phyloP scores from a whole-genome alignment of 257 asterid species.

The Catharanthus roseus region DNA sequence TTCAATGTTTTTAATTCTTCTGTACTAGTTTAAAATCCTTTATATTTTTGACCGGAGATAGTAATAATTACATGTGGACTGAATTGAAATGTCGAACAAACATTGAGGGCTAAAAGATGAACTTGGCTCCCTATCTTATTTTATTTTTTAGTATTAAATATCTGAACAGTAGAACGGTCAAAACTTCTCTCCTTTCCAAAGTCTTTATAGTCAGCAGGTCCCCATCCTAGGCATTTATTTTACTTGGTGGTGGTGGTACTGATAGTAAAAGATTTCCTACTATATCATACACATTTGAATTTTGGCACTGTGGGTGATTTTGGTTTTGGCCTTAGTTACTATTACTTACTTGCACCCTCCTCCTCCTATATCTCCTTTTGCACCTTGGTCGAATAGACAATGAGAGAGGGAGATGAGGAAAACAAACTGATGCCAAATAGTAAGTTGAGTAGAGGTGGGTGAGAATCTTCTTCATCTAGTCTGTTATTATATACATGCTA shows the following conservation, averaged over 20 bases:
- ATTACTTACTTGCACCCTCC: no score
- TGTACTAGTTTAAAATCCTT: no score
- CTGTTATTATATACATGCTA: no score
- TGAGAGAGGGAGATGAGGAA: no score
- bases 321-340: neutral
- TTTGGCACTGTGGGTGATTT: no score
- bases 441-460: neutral
- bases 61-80: neutral
- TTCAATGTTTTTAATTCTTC: no score
- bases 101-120: no score
- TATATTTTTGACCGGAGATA: neutral
- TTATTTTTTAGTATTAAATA: no score
- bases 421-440: neutral
- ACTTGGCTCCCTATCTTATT: neutral
- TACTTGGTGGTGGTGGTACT: no score
- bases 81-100: neutral
- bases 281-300: no score
- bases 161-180: constrained; percentile 5
- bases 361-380: neutral
- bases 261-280: no score
- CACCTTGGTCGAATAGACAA: no score
- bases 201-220: neutral
- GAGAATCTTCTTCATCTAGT: neutral
- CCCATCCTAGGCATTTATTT: constrained; percentile 4
- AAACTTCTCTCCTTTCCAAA: neutral